phyloP scores from a whole-genome alignment of 345 rosid genomes.

The Salix udensis region DNA sequence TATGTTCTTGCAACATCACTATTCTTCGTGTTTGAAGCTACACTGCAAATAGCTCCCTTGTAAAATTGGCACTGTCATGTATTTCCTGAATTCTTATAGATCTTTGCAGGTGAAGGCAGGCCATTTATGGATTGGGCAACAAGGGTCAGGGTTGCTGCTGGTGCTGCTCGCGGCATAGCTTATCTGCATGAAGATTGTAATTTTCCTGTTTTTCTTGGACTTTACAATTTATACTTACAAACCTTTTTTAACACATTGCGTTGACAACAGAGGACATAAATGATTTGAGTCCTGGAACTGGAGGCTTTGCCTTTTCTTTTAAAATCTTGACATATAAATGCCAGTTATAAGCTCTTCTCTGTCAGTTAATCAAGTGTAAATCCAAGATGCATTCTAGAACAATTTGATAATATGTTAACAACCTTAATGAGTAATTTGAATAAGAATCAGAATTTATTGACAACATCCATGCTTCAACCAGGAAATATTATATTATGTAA shows the following conservation, averaged over 20 bases:
- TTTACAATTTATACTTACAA: neutral
- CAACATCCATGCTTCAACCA: neutral
- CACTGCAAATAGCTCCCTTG: neutral
- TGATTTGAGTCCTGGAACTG: neutral
- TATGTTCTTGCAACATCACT: neutral
- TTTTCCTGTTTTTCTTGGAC: slow-evolving; percentile 20
- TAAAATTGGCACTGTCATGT: neutral
- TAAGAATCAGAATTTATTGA: neutral
- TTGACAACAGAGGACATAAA: neutral
- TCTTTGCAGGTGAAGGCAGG: slow-evolving; percentile 56
- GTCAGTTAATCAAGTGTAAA: slow-evolving; percentile 4
- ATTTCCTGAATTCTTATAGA: slow-evolving; percentile 5
- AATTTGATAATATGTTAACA: neutral
- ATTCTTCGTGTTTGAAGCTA: neutral
- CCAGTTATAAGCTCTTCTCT: neutral
- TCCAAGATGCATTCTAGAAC: neutral
- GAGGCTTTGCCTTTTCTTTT: neutral
- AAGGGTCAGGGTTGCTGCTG: slow-evolving; percentile 84
- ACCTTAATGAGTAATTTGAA: slow-evolving; percentile 2
- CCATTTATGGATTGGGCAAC: slow-evolving; percentile 84
- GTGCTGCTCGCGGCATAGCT: slow-evolving; percentile 98
- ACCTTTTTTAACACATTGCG: neutral
- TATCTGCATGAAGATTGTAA: slow-evolving; percentile 99
- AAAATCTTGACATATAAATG: neutral
- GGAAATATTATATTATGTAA: neutral